Conservation (phyloP, 345 rosid genomes). For the Lepidium africanum region DNA sequence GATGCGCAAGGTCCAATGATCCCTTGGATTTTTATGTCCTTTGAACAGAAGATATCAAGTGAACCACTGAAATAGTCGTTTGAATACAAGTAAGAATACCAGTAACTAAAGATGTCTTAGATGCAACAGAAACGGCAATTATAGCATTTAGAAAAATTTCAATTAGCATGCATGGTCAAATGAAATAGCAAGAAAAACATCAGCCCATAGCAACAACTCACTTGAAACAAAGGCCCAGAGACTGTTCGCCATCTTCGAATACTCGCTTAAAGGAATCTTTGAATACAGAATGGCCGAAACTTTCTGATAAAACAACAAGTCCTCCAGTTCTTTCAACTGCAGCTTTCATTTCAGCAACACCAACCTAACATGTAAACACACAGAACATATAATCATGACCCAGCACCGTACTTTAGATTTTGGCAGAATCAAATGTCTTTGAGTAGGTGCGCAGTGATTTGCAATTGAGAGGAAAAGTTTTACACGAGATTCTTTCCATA, state of each 20-base stretch:
- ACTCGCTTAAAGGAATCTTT: slow-evolving; percentile 90
- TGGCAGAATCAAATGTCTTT: background rate
- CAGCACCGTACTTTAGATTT: background rate
- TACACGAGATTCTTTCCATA: slow-evolving; percentile 13
- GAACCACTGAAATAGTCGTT: slow-evolving; percentile 54
- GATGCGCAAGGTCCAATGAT: slow-evolving; percentile 96
- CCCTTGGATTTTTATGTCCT: slow-evolving; percentile 94
- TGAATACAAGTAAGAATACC: slow-evolving; percentile 18
- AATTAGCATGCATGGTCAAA: slow-evolving; percentile 4
- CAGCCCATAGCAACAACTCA: slow-evolving; percentile 31
- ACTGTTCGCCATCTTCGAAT: slow-evolving; percentile 85
- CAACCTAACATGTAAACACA: slow-evolving; percentile 46
- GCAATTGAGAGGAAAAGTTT: background rate
- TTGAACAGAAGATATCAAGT: slow-evolving; percentile 83
- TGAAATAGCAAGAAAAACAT: background rate
- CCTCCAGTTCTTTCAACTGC: slow-evolving; percentile 97
- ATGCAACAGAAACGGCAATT: slow-evolving; percentile 1
- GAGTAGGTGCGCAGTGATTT: background rate
- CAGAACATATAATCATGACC: background rate
- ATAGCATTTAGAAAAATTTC: background rate
- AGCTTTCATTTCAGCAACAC: slow-evolving; percentile 99
- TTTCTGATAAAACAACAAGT: slow-evolving; percentile 90
- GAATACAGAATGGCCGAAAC: slow-evolving; percentile 98
- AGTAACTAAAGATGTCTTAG: slow-evolving; percentile 5
- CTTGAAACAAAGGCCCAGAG: slow-evolving; percentile 97